Conservation (phyloP, 306 rosid genomes). For the Astragalus glycyphyllos region DNA sequence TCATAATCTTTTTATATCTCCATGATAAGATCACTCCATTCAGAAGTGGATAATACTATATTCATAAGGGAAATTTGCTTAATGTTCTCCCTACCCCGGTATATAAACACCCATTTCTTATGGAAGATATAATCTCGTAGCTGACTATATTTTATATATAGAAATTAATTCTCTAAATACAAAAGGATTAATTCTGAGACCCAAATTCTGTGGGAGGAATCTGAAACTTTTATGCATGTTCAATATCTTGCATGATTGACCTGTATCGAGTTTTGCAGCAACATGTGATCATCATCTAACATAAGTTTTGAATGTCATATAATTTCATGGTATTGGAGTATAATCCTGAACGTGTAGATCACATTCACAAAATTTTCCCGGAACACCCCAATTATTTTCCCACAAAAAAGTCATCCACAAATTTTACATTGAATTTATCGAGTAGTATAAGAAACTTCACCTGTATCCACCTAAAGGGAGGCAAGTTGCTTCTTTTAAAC, state of each 20-base stretch:
- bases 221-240: neutral
- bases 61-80: conserved; percentile 16
- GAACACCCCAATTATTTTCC: neutral
- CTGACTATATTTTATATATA: conserved; percentile 9
- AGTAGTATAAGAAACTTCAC: conserved; percentile 55
- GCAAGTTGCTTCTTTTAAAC: conserved; percentile 76
- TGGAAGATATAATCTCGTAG: conserved; percentile 15
- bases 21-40: conserved; percentile 15
- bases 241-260: conserved; percentile 28
- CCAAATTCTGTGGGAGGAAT: conserved; percentile 12
- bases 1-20: conserved; percentile 23
- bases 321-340: neutral
- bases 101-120: conserved; percentile 16
- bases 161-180: conserved; percentile 16
- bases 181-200: conserved; percentile 11
- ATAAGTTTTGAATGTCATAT: neutral
- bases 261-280: conserved; percentile 23
- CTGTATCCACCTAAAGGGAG: conserved; percentile 99
- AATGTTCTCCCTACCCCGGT: conserved; percentile 26
- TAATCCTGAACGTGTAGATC: conserved; percentile 7
- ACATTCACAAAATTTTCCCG: neutral
- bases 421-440: conserved; percentile 21
- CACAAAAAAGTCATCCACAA: conserved; percentile 1
- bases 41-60: conserved; percentile 5
- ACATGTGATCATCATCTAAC: neutral